Evolutionary conservation across 257 asterid species (phyloP), one percentile per base, ranked within the genome.

Genomic region (Rubia yunnanensis): DNA sequence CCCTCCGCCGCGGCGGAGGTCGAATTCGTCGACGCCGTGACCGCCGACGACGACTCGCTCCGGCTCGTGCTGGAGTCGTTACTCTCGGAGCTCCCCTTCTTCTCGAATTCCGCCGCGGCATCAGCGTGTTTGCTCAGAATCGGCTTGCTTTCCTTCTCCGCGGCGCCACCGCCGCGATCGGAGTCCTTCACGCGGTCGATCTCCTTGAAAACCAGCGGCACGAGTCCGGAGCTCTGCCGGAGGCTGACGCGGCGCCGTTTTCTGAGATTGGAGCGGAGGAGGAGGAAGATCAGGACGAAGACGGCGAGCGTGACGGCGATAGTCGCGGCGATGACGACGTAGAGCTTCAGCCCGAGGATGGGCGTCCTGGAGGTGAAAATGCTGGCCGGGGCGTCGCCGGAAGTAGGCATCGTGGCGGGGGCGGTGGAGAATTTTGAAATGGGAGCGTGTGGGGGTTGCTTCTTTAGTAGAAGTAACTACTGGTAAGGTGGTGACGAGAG

Each of bases 31-130:
- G 80, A 78, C 50, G 81, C 80, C 66, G 96, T 84, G 72, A 88
- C 66, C 35, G 77, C 95, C 68, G 95, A 88, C 9, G 90, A 87
- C 30, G 91, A 74, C 75, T 87, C 97, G 64, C 95, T 85, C 71
- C 77, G 75, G 30, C 80, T 88, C 54, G 88, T 88, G 71, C 83
- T 86, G 69, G 95, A 87, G 41, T 80, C 97, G 38, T 87, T 84
- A 67, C 95, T 90, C 72, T 67, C 94, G 34, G 95, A 85, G 65
- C 94, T 84, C 60, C 80, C 84, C 72, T 79, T 85, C 63, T 77
- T 73, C 18, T 74, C 26, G 11, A 31, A 77, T 62, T 15, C 82
- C 23, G 79, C 71, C 66, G 75, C 83, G 38, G 72, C 56, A 35
- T 71, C 86, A 38, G 66, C 27, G n/a, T 75, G 82, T n/a, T 71